Evolutionary conservation across 2,329 filamentous ascomycete species (phyloP).

Genomic region (Fusarium hainanense): DNA sequence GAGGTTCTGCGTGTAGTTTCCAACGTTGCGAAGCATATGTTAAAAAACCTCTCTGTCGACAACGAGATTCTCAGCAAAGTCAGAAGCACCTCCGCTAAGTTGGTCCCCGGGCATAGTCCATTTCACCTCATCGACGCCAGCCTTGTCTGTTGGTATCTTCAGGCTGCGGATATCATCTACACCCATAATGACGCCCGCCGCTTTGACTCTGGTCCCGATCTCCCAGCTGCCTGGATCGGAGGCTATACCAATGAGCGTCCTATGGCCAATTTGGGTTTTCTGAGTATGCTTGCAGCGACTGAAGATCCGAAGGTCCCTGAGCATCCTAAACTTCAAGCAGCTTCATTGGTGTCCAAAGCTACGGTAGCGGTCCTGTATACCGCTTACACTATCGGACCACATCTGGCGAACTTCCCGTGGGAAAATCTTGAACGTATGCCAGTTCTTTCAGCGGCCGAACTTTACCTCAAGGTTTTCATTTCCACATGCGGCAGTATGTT

Average conservation of each 20-base stretch:
- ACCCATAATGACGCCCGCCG: not conserved
- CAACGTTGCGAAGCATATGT: not conserved
- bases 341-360: constrained; percentile 31
- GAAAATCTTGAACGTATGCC: not conserved
- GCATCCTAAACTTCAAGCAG: constrained; percentile 30
- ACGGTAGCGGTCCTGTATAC: constrained; percentile 38
- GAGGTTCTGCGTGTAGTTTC: constrained; percentile 4
- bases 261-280: constrained; percentile 41
- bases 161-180: not conserved
- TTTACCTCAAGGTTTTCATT: constrained; percentile 14
- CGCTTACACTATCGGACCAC: constrained; percentile 33
- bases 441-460: not conserved
- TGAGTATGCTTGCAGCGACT: constrained; percentile 40
- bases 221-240: not conserved
- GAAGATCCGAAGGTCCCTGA: constrained; percentile 23
- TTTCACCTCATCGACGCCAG: constrained; percentile 1
- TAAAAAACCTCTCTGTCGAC: constrained; percentile 6
- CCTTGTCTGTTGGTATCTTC: constrained; percentile 14
- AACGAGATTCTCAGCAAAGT: constrained; percentile 9
- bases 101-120: not conserved
- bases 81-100: not conserved
- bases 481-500: not conserved
- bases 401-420: constrained; percentile 19
- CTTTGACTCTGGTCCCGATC: not conserved
- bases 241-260: not conserved